Percentiles rank a stretch among this genome's conserved stretches.
Evolutionary conservation across 768 basidiomycete genomes (phyloP).

Genomic region (Mrakia blollopis): DNA sequence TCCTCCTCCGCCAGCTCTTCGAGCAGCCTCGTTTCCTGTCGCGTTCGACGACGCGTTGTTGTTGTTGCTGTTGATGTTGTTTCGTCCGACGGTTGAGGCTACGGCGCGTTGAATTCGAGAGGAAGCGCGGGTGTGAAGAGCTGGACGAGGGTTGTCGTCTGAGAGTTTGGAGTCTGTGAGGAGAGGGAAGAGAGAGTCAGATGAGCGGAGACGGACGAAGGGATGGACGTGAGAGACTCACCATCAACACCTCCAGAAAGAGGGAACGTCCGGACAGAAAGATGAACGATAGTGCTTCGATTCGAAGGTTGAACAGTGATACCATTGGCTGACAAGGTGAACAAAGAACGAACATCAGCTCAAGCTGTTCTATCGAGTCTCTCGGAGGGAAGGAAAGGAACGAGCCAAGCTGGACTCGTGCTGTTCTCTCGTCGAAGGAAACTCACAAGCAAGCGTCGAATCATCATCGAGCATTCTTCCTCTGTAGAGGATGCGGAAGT

Average conservation of each 20-base stretch:
- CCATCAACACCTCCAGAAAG: not conserved
- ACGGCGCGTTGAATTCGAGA: constrained; percentile 18
- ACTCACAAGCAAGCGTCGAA: constrained; percentile 24
- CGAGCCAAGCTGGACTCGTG: not conserved
- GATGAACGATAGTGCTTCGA: constrained; percentile 23
- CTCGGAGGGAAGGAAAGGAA: no score
- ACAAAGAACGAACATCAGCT: not conserved
- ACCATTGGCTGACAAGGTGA: not conserved
- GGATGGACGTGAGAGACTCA: not conserved
- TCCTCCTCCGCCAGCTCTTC: not conserved
- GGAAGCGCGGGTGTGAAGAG: constrained; percentile 16
- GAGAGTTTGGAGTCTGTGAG: constrained; percentile 14
- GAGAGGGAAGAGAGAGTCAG: not conserved
- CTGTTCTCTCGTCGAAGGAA: not conserved
- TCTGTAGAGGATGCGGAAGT: constrained; percentile 26
- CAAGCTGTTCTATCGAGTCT: not conserved
- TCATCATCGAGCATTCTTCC: constrained; percentile 31
- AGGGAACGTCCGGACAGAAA: constrained; percentile 19
- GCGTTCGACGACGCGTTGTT: not conserved
- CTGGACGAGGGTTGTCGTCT: not conserved
- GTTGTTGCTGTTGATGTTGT: not conserved
- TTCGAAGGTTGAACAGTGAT: not conserved
- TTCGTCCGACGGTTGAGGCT: not conserved
- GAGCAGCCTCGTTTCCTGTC: not conserved
- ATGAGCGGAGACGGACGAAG: not conserved